phyloP scores from a whole-genome alignment of 345 rosid genomes.

The Linum trigynum region DNA sequence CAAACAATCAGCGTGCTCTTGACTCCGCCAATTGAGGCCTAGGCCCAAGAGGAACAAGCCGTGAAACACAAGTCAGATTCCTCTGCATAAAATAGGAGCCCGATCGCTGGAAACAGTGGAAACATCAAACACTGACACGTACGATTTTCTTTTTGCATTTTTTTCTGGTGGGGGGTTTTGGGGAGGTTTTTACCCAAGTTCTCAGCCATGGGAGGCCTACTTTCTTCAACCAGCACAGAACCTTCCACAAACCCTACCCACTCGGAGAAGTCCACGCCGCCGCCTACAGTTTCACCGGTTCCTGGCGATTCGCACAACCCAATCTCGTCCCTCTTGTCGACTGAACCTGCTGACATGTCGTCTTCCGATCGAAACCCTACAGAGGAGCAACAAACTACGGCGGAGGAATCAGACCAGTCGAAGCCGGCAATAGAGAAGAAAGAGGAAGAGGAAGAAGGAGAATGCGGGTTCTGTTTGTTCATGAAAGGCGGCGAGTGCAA shows the following conservation, averaged over 20 bases:
- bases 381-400: not conserved
- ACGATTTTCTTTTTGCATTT: not conserved
- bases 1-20: too few species aligned
- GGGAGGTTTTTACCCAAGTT: not conserved
- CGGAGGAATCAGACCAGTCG: not conserved
- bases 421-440: slow-evolving; percentile 12
- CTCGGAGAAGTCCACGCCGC: too few species aligned
- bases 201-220: not conserved
- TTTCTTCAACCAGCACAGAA: not conserved
- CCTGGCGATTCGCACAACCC: not conserved
- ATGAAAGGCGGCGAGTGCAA: slow-evolving; percentile 94
- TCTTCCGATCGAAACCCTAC: not conserved
- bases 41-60: not conserved
- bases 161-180: not conserved
- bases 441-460: slow-evolving; percentile 50
- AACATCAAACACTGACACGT: not conserved
- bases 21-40: too few species aligned
- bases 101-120: not conserved
- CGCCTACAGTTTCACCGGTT: too few species aligned
- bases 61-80: not conserved
- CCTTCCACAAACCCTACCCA: not conserved
- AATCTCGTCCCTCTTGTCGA: not conserved
- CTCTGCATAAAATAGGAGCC: not conserved
- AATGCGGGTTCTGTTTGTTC: slow-evolving; percentile 79
- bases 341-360: not conserved